These are phyloP conservation scores for Carex scoparia DNA, from an alignment of 176 grass and related monocot genomes.

Conservation along the genomic window DNA sequence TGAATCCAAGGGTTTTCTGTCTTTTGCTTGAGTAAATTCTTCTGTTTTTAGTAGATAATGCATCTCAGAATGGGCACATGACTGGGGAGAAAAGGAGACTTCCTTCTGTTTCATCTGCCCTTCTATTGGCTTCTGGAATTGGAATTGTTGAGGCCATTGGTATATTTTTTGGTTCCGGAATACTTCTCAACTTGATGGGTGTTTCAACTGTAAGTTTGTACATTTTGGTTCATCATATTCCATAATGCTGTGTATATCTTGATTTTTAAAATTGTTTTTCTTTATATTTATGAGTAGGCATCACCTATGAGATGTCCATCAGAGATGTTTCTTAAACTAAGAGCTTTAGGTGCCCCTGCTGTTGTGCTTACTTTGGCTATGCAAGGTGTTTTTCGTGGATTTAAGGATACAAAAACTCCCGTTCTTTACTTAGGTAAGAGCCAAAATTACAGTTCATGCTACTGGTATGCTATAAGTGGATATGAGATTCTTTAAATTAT, in stretches of 20 bases:
- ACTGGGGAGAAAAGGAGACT: constrained; percentile 33
- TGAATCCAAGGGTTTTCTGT: not conserved
- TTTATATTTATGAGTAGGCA: constrained; percentile 23
- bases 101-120: constrained; percentile 45
- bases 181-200: constrained; percentile 58
- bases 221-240: not conserved
- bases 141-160: constrained; percentile 43
- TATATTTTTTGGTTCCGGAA: constrained; percentile 47
- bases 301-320: constrained; percentile 45
- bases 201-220: constrained; percentile 44
- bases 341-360: constrained; percentile 60
- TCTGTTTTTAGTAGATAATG: not conserved
- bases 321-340: constrained; percentile 51
- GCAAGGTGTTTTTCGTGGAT: constrained; percentile 61
- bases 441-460: not conserved
- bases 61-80: constrained; percentile 5
- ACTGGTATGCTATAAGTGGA: not conserved
- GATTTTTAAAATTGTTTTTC: constrained; percentile 5
- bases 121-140: constrained; percentile 52
- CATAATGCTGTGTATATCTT: not conserved
- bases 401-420: constrained; percentile 60
- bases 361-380: constrained; percentile 59
- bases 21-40: not conserved
- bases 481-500: not conserved
- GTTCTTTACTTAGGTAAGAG: constrained; percentile 52